phyloP scores from a whole-genome alignment of 345 rosid species.

The Linum usitatissimum region DNA sequence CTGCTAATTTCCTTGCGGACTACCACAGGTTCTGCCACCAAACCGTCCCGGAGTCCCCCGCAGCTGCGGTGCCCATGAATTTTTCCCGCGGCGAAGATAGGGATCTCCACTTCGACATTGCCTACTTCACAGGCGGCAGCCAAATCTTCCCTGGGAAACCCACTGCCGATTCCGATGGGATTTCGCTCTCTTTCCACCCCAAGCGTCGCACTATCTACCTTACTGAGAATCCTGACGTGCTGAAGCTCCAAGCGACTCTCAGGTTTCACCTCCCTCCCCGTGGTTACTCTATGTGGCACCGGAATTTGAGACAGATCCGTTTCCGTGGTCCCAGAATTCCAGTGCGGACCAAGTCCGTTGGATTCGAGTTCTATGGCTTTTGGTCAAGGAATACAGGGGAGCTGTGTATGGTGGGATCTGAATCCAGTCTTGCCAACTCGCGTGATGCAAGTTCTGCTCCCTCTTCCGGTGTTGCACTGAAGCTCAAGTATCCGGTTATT shows the following conservation, averaged over 20 bases:
- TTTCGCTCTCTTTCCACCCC: constrained; percentile 22
- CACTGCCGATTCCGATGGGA: background rate
- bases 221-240: constrained; percentile 18
- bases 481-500: constrained; percentile 44
- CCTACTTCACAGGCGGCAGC: constrained; percentile 48
- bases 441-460: constrained; percentile 19
- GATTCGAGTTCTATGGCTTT: constrained; percentile 48
- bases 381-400: constrained; percentile 63
- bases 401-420: constrained; percentile 86
- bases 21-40: constrained; percentile 46
- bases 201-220: constrained; percentile 10
- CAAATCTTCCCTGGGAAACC: constrained; percentile 18
- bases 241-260: constrained; percentile 14
- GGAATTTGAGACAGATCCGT: constrained; percentile 30
- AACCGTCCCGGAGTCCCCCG: constrained; percentile 34
- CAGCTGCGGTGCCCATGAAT: constrained; percentile 12
- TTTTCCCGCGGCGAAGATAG: constrained; percentile 12
- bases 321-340: constrained; percentile 47
- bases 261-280: constrained; percentile 15
- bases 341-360: constrained; percentile 15
- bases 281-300: constrained; percentile 1
- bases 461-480: constrained; percentile 34
- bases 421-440: constrained; percentile 15
- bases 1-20: constrained; percentile 12
- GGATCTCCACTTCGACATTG: constrained; percentile 24